A percentile compares a stretch with the other conserved stretches of the same genome.
These are phyloP conservation scores for Annulohypoxylon truncatum DNA, from an alignment of 2,329 filamentous ascomycete genomes.

Conservation along the genomic window DNA sequence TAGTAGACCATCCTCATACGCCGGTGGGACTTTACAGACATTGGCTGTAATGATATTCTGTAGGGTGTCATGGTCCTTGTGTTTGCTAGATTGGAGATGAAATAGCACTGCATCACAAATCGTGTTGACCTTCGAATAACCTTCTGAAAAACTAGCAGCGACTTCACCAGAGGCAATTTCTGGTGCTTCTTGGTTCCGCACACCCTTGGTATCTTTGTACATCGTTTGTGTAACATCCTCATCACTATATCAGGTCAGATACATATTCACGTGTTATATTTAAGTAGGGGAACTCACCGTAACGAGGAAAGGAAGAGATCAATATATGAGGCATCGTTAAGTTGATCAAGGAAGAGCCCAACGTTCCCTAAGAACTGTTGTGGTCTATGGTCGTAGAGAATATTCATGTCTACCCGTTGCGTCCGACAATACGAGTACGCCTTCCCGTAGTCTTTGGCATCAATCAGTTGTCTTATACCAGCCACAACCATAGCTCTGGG, in stretches of 20 bases:
- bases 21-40: constrained; percentile 92
- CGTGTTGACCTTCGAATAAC: constrained; percentile 78
- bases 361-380: constrained; percentile 84
- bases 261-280: constrained; percentile 34
- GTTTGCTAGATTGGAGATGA: constrained; percentile 70
- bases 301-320: constrained; percentile 92
- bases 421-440: constrained; percentile 91
- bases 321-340: constrained; percentile 83
- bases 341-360: constrained; percentile 81
- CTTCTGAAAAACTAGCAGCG: neutral
- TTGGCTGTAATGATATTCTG: constrained; percentile 96
- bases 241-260: constrained; percentile 63
- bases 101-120: constrained; percentile 88
- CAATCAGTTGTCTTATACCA: constrained; percentile 85
- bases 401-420: constrained; percentile 97
- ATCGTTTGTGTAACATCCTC: constrained; percentile 95
- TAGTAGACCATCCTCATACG: constrained; percentile 83
- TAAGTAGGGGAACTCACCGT: constrained; percentile 62
- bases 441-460: constrained; percentile 80
- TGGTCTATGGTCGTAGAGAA: constrained; percentile 92
- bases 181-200: constrained; percentile 40
- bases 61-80: constrained; percentile 66
- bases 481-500: constrained; percentile 92
- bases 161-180: constrained; percentile 30
- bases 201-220: constrained; percentile 85